These are phyloP conservation scores for Candida oleophila DNA, from an alignment of 805 yeast species.

Conservation along the genomic window DNA sequence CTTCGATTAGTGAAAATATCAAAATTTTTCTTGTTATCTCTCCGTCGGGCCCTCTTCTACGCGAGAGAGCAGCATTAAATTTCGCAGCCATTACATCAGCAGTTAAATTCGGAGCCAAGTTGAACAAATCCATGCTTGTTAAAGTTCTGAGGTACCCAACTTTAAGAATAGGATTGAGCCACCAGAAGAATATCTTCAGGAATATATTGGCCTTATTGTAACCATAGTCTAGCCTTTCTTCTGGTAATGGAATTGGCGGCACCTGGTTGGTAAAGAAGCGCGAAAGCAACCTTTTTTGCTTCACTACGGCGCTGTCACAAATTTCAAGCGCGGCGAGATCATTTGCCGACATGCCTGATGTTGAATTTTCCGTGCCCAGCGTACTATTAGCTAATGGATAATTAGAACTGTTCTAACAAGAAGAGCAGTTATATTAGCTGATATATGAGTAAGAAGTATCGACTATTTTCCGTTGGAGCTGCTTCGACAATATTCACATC, in stretches of 20 bases:
- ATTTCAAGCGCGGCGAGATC: neutral
- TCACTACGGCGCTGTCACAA: neutral
- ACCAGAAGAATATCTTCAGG: slow-evolving; percentile 16
- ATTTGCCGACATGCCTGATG: too few relatives aligned
- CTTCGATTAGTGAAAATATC: slow-evolving; percentile 40
- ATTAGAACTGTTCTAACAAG: too few relatives aligned
- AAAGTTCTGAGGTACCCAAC: slow-evolving; percentile 20
- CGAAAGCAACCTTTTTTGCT: slow-evolving; percentile 10
- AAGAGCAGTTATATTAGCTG: too few relatives aligned
- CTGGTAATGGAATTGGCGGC: slow-evolving; percentile 13
- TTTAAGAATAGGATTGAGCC: slow-evolving; percentile 18
- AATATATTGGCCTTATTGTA: slow-evolving; percentile 9
- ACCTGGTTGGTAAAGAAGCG: slow-evolving; percentile 10
- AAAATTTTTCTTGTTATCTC: slow-evolving; percentile 23
- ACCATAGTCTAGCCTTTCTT: slow-evolving; percentile 10
- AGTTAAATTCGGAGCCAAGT: slow-evolving; percentile 10
- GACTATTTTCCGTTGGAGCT: too few relatives aligned
- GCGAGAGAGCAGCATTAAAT: slow-evolving; percentile 12
- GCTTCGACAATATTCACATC: too few relatives aligned
- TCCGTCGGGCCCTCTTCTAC: slow-evolving; percentile 12
- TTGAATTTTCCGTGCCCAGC: too few relatives aligned
- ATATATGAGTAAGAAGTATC: too few relatives aligned
- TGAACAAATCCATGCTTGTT: slow-evolving; percentile 15
- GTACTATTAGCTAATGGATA: too few relatives aligned
- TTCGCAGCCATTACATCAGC: slow-evolving; percentile 12